Percentiles rank a stretch among this genome's conserved stretches.
Conservation (phyloP, 768 basidiomycete species). For the Lactarius indigo region DNA sequence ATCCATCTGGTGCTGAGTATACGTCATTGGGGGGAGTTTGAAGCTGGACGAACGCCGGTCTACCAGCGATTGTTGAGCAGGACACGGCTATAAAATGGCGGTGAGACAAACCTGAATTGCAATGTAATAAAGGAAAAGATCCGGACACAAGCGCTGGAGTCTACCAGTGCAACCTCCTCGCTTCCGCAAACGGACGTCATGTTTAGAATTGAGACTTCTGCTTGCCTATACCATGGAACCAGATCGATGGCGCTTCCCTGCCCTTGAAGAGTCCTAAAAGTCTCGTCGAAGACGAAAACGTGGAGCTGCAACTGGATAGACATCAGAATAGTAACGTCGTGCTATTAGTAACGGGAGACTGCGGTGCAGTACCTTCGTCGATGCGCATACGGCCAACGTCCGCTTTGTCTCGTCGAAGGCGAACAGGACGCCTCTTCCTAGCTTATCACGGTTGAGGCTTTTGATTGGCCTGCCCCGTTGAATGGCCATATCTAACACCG, state of each 20-base stretch:
- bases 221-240: constrained; percentile 39
- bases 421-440: constrained; percentile 42
- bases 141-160: constrained; percentile 40
- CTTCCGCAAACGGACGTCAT: constrained; percentile 44
- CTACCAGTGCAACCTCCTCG: constrained; percentile 53
- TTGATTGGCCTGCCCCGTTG: not conserved
- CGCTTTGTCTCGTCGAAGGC: constrained; percentile 52
- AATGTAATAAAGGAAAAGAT: constrained; percentile 52
- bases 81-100: not conserved
- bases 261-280: constrained; percentile 39
- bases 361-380: constrained; percentile 37
- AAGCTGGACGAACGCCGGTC: constrained; percentile 45
- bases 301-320: constrained; percentile 36
- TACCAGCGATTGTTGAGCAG: constrained; percentile 25
- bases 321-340: not conserved
- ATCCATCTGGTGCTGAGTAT: constrained; percentile 50
- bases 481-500: not conserved
- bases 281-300: constrained; percentile 47
- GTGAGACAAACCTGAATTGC: constrained; percentile 47
- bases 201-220: constrained; percentile 30
- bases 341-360: not conserved
- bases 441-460: constrained; percentile 41
- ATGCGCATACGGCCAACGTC: constrained; percentile 45
- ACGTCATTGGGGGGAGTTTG: constrained; percentile 33
- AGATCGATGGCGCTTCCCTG: constrained; percentile 42